These are phyloP conservation scores for Lepraria neglecta DNA, from an alignment of 495 filamentous ascomycete genomes.

Conservation along the genomic window DNA sequence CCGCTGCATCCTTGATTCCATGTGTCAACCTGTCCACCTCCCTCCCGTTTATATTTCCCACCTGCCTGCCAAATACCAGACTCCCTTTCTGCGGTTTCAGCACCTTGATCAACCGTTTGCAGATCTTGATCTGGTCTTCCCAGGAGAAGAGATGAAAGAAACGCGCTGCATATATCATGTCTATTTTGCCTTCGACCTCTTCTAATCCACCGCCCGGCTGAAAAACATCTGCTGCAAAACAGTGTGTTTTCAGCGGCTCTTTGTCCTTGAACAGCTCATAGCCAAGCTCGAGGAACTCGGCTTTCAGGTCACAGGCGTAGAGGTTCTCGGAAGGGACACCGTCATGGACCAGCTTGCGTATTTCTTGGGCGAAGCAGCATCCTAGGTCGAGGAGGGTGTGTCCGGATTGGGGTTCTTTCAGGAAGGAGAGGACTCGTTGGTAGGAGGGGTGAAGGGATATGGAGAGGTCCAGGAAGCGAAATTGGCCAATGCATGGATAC, in stretches of 20 bases:
- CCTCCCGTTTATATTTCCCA: background rate
- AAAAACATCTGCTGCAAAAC: constrained; percentile 41
- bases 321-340: constrained; percentile 39
- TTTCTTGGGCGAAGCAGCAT: constrained; percentile 44
- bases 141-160: constrained; percentile 58
- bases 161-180: constrained; percentile 49
- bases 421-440: constrained; percentile 35
- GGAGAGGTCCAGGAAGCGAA: constrained; percentile 44
- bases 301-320: constrained; percentile 42
- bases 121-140: constrained; percentile 40
- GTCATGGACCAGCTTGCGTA: constrained; percentile 41
- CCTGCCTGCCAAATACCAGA: background rate
- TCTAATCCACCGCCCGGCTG: constrained; percentile 32
- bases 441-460: constrained; percentile 33
- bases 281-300: constrained; percentile 44
- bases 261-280: constrained; percentile 46
- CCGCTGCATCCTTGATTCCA: background rate
- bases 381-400: constrained; percentile 37
- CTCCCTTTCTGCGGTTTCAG: background rate
- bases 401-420: constrained; percentile 32
- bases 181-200: constrained; percentile 41
- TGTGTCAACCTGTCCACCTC: background rate
- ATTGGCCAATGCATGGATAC: constrained; percentile 49
- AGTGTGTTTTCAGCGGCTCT: constrained; percentile 27
- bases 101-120: background rate